phyloP scores from a whole-genome alignment of 2,329 filamentous ascomycete genomes.

The Chalaropsis ovoidea region DNA sequence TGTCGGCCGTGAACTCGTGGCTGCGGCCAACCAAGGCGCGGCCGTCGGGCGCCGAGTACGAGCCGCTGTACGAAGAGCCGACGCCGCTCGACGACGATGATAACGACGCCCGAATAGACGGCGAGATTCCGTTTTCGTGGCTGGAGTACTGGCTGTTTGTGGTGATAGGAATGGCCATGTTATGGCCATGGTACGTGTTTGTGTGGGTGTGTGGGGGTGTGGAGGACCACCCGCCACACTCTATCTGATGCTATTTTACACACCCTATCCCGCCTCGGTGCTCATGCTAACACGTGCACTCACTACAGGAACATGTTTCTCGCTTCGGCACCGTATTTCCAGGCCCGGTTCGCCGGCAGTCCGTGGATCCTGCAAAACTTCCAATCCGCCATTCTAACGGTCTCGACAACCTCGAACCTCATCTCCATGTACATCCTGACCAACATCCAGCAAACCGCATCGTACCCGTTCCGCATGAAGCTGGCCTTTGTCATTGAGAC shows the following conservation, averaged over 20 bases:
- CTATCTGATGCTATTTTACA: slow-evolving; percentile 7
- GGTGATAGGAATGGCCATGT: slow-evolving; percentile 80
- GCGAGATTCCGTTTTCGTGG: slow-evolving; percentile 60
- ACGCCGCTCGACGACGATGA: slow-evolving; percentile 20
- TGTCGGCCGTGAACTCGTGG: slow-evolving; percentile 9
- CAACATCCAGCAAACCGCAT: slow-evolving; percentile 68
- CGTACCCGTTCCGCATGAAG: slow-evolving; percentile 80
- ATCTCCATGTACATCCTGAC: slow-evolving; percentile 64
- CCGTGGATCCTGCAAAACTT: slow-evolving; percentile 69
- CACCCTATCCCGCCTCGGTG: background rate
- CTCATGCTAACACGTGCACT: background rate
- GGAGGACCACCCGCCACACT: no score
- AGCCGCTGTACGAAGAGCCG: slow-evolving; percentile 24
- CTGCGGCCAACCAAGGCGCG: background rate
- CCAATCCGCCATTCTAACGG: slow-evolving; percentile 78
- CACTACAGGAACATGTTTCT: slow-evolving; percentile 86
- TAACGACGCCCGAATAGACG: slow-evolving; percentile 28
- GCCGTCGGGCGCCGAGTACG: slow-evolving; percentile 19
- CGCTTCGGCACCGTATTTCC: slow-evolving; percentile 87
- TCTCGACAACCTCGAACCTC: slow-evolving; percentile 77
- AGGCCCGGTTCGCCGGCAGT: slow-evolving; percentile 62
- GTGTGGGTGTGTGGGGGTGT: no score
- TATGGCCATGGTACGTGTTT: slow-evolving; percentile 78
- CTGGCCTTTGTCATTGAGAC: slow-evolving; percentile 66
- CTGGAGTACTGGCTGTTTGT: slow-evolving; percentile 77